Evolutionary conservation across 108 stramenopile genomes (phyloP), one percentile per base, ranked within the genome.

Genomic region (Fistulifera solaris): DNA sequence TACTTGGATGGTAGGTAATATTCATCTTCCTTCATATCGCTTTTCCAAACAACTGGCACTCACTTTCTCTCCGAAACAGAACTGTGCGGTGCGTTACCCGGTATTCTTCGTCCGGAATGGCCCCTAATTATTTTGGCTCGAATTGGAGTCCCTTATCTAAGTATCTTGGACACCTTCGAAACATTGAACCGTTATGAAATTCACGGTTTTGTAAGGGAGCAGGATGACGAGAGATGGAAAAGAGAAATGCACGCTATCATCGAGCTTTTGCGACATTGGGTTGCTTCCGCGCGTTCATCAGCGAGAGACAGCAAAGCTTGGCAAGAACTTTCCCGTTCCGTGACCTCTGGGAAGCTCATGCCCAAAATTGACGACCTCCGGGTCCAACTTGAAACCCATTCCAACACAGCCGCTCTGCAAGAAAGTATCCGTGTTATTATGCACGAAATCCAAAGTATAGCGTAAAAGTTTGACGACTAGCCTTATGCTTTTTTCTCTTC

Each of bases 1-100:
- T 59, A 58, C 12, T 67, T 93, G 54, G 91, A 93, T 67, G 83
- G 78, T 81, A 65, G 49, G 78, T 53, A 27, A 22, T 18, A 18
- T 54, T 3, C n/a, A 6, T 31, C 27, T 35, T 19, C 26, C 13
- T 54, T 26, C 12, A 54, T 6, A 54, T 23, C 51, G 52, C 59
- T 28, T 3, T 47, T 35, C 21, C 54, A 25, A 58, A 51, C 35
- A 17, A 26, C 16, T 53, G n/a, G 1, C 40, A 56, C 45, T 62
- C 53, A 22, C n/a, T 40, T 53, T 59, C 12, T 38, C 46, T 56
- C 22, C 18, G 21, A 16, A 28, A 47, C 39, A 39, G 44, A 43
- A 19, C 48, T 63, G 23, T 41, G 19, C 38, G 52, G 43, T 16
- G 56, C 59, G 21, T 28, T 48, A 21, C 58, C 48, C 26, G 53